Conservation (phyloP, 495 filamentous ascomycete genomes). For the Penicillium simplicissimum region DNA sequence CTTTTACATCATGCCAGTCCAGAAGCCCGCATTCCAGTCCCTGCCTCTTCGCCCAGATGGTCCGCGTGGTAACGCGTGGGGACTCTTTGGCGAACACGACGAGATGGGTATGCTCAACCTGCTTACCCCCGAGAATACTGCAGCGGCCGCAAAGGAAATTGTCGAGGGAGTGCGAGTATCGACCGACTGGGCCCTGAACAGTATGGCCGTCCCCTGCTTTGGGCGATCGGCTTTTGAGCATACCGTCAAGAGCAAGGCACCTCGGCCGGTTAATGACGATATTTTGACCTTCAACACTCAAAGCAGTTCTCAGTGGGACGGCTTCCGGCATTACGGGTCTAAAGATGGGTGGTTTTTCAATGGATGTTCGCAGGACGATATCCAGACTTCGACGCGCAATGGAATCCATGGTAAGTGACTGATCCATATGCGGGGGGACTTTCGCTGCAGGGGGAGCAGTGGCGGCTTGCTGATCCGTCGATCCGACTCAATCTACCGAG, state of each 20-base stretch:
- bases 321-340: slow-evolving; percentile 52
- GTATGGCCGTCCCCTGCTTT: slow-evolving; percentile 30
- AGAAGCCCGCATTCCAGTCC: slow-evolving; percentile 38
- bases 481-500: neutral
- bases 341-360: slow-evolving; percentile 60
- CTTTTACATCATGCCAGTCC: neutral
- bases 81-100: slow-evolving; percentile 46
- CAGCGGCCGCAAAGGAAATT: slow-evolving; percentile 50
- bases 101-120: slow-evolving; percentile 50
- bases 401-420: slow-evolving; percentile 46
- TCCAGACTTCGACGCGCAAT: slow-evolving; percentile 45
- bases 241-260: slow-evolving; percentile 37
- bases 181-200: slow-evolving; percentile 44
- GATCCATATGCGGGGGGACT: neutral
- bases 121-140: slow-evolving; percentile 48
- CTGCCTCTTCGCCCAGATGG: slow-evolving; percentile 43
- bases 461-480: neutral
- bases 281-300: slow-evolving; percentile 63
- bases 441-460: neutral
- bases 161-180: slow-evolving; percentile 47
- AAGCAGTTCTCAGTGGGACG: slow-evolving; percentile 57
- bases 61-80: slow-evolving; percentile 52
- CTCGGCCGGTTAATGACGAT: slow-evolving; percentile 58
- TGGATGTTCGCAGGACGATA: slow-evolving; percentile 56
- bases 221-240: slow-evolving; percentile 34